Evolutionary conservation across 108 stramenopile species (phyloP), one percentile per base, ranked within the genome.

Genomic region (Stephanodiscus triporus): DNA sequence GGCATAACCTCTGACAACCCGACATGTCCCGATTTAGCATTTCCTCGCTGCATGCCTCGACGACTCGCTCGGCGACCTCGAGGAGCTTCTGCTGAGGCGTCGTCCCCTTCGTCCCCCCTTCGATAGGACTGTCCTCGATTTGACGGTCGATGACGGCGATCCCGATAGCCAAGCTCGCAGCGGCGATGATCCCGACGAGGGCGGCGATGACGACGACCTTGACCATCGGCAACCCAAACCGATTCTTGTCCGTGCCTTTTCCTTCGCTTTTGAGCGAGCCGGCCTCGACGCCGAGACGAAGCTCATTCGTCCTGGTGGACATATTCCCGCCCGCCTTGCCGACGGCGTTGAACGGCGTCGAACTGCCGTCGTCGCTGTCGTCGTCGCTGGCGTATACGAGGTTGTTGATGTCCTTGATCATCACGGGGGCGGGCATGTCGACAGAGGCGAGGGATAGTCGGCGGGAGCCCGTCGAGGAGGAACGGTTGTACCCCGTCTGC

Each of bases 1-100:
- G 27, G 30, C 58, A 59, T 1, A 59, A 3, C 0, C 17, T 9
- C 16, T 59, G 58, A 4, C 58, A 59, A 17, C 17, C 14, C 30
- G 58, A 17, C 58, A 36, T 59, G 30, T 59, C 58, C 34, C 0
- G 20, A 59, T 59, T 34, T 14, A 59, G 58, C 14, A 2, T 17
- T 19, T 11, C 6, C 14, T 59, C 58, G 30, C 16, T 0, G 14
- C 58, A 59, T n/a, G 58, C 58, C 30, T 17, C 16, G 10, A 59
- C 17, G 19, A 59, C 58, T n/a, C 30, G 58, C 17, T 59, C 58
- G 2, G 58, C 58, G 0, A 59, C 37, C 16, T 59, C 30, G 58
- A 59, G 30, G 0, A 59, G 1, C 0, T 59, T 5, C 16, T 59
- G 58, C 30, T 59, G 14, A 16, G 8, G 58, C 58, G 19, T 13